Base-by-base conservation (phyloP, 306 rosid genomes). In the Prunus dulcis region DNA sequence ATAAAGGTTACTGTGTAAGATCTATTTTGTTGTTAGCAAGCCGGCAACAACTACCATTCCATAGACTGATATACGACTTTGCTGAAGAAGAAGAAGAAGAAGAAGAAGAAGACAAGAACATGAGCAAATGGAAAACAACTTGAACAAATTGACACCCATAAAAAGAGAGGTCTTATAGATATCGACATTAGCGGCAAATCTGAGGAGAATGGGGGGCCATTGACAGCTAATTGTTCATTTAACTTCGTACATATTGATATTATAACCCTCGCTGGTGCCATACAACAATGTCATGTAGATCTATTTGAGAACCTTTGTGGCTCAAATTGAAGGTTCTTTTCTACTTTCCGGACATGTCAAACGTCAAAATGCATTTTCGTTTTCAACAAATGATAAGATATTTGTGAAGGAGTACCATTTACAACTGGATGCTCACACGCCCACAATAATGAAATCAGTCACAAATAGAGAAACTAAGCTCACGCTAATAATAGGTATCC, bases 181-280 rank as follows among this genome's bases (percentile, higher is more conserved):
- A 5, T 22, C 58, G 79, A 79, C 79, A 7, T 66, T 58, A 57
- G 45, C 78, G 55, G 74, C n/a, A 50, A 64, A 32, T 72, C 43
- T 57, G 15, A 76, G 67, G 19, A 25, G 41, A 46, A 43, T 28
- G 76, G n/a, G 4, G 65, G 76, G 15, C 28, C 65, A 34, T 9
- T 25, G 11, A 13, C 49, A 64, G 47, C 14, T 27, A 18, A 11
- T 4, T 34, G 27, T 63, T 63, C 20, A 28, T 30, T 34, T 12
- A 15, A 27, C 45, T 62, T 62, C 15, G 67, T 62, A 30, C 38
- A 13, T 47, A 47, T 14, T 30, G 67, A 30, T 27, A 5, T 63
- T 17, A 14, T 60, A 10, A 9, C 28, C 15, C 28, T 56, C 28
- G 62, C 15, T 3, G 2, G 62, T 56, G 28, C 28, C 14, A 20